Conservation (phyloP, 768 basidiomycete genomes). For the Boletales sp. region DNA sequence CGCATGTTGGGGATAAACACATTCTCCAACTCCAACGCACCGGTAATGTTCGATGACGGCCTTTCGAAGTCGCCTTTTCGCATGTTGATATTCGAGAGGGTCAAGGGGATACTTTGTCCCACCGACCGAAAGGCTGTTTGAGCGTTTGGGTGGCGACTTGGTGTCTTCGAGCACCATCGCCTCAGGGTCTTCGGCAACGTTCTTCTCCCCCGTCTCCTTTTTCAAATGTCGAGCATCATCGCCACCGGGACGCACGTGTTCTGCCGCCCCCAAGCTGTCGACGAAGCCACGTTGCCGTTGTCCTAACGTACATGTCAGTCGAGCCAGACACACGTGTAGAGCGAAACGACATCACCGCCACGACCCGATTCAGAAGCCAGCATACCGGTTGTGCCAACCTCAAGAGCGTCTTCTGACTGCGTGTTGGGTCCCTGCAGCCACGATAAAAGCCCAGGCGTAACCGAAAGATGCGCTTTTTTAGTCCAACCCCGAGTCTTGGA, state of each 20-base stretch:
- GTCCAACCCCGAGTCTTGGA: conserved; percentile 9
- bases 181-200: neutral
- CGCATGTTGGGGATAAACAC: conserved; percentile 1
- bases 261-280: neutral
- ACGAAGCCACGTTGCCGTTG: neutral
- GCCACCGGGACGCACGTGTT: neutral
- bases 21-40: conserved; percentile 28
- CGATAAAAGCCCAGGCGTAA: conserved; percentile 2
- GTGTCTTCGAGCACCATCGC: too few relatives aligned
- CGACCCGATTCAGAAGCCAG: conserved; percentile 17
- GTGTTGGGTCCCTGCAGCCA: neutral
- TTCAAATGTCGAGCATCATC: neutral
- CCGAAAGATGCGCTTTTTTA: neutral
- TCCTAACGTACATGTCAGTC: neutral
- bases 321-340: neutral
- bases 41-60: conserved; percentile 82
- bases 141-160: neutral
- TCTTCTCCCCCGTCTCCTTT: neutral
- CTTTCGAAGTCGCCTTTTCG: conserved; percentile 78
- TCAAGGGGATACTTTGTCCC: conserved; percentile 34
- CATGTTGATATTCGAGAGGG: conserved; percentile 76
- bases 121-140: neutral
- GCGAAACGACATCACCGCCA: conserved; percentile 4
- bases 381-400: neutral
- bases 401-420: neutral